A percentile compares a stretch with the other conserved stretches of the same genome.
Conservation (phyloP, 208 protist species). For the Trypanosoma boissoni region DNA sequence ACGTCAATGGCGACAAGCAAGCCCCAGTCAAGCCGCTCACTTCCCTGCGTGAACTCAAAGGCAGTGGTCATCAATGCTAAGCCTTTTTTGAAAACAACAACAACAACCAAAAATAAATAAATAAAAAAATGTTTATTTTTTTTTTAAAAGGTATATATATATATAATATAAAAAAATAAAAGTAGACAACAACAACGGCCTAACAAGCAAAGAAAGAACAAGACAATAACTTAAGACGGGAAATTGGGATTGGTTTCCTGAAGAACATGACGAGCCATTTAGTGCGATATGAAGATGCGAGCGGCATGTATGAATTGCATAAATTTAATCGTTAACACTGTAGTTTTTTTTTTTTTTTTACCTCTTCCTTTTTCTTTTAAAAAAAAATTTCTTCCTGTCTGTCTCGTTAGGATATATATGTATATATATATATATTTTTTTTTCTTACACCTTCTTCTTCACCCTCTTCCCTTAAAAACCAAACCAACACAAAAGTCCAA, state of each 20-base stretch:
- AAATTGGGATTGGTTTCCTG: too few species aligned
- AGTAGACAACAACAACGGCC: not conserved
- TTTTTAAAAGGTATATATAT: constrained; percentile 5
- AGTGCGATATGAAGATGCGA: too few species aligned
- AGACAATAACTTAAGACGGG: constrained; percentile 1
- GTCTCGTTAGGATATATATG: not conserved
- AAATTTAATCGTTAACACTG: not conserved
- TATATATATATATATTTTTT: constrained; percentile 3
- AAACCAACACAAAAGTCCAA: not conserved
- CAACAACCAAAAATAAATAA: not conserved
- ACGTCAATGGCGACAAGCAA: constrained; percentile 85
- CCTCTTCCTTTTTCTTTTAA: not conserved
- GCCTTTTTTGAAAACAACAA: not conserved
- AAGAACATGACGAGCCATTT: too few species aligned
- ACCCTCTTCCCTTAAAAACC: not conserved
- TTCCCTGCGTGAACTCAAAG: constrained; percentile 83
- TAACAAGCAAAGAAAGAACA: not conserved
- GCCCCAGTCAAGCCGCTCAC: constrained; percentile 88
- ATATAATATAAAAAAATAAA: not conserved
- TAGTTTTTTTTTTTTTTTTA: not conserved
- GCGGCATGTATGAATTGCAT: too few species aligned
- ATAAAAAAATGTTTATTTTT: not conserved
- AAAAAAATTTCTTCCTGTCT: not conserved
- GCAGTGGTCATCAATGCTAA: constrained; percentile 15
- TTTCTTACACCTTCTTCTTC: constrained; percentile 7